Percentiles rank a stretch among this genome's conserved stretches.
Conservation (phyloP, 1,139 yeast genomes). For the Pichia inconspicua region DNA sequence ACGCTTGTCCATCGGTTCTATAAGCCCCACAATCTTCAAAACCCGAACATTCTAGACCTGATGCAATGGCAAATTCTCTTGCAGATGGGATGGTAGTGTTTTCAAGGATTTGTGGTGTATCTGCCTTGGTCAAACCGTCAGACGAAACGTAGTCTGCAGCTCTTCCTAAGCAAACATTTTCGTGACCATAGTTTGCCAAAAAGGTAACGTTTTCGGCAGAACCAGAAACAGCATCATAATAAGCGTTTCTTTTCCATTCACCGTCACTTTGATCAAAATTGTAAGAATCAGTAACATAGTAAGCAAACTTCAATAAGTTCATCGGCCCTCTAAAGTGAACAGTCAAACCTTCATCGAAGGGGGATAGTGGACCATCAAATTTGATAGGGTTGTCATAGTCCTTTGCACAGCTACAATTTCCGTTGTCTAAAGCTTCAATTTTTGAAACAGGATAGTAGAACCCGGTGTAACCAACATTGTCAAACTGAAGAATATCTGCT, state of each 20-base stretch:
- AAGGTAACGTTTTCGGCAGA: slow-evolving; percentile 55
- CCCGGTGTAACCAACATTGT: slow-evolving; percentile 62
- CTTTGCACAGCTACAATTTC: slow-evolving; percentile 46
- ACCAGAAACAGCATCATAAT: slow-evolving; percentile 34
- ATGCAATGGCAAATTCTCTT: slow-evolving; percentile 53
- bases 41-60: slow-evolving; percentile 46
- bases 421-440: slow-evolving; percentile 39
- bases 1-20: slow-evolving; percentile 65
- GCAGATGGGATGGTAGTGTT: slow-evolving; percentile 45
- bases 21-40: slow-evolving; percentile 61
- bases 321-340: slow-evolving; percentile 80
- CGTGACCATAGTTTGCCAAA: slow-evolving; percentile 43
- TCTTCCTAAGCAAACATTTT: slow-evolving; percentile 54
- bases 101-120: slow-evolving; percentile 41
- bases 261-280: slow-evolving; percentile 28
- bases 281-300: slow-evolving; percentile 38
- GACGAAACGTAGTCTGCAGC: slow-evolving; percentile 48
- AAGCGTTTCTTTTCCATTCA: slow-evolving; percentile 40
- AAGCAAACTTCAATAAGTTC: slow-evolving; percentile 55
- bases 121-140: slow-evolving; percentile 39
- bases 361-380: slow-evolving; percentile 59
- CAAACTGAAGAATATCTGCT: slow-evolving; percentile 41
- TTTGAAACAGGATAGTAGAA: slow-evolving; percentile 45
- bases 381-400: slow-evolving; percentile 32
- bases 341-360: slow-evolving; percentile 62